A percentile compares a stretch with the other conserved stretches of the same genome.
These are phyloP conservation scores for Trifolium fragiferum DNA, from an alignment of 306 rosid species.

Conservation along the genomic window DNA sequence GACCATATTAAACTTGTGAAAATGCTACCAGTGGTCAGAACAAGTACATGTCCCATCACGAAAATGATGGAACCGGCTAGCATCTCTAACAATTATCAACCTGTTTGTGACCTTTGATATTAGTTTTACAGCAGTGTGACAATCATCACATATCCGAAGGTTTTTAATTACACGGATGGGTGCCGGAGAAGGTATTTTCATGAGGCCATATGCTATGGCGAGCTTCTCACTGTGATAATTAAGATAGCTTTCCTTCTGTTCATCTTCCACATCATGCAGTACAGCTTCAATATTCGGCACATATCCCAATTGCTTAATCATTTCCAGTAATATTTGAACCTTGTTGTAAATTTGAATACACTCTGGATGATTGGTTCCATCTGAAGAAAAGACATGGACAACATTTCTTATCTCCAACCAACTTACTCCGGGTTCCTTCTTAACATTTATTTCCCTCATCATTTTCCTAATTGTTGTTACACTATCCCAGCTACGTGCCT, in stretches of 20 bases:
- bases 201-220: slow-evolving; percentile 77
- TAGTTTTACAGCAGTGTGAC: slow-evolving; percentile 67
- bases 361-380: slow-evolving; percentile 75
- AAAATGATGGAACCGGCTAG: slow-evolving; percentile 83
- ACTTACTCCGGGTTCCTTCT: slow-evolving; percentile 88
- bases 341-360: slow-evolving; percentile 58
- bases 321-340: slow-evolving; percentile 67
- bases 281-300: slow-evolving; percentile 60
- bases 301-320: slow-evolving; percentile 67
- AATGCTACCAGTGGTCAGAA: slow-evolving; percentile 71
- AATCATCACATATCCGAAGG: too few species aligned
- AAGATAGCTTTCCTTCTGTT: slow-evolving; percentile 73
- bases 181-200: slow-evolving; percentile 66
- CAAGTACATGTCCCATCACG: slow-evolving; percentile 69
- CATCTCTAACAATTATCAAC: slow-evolving; percentile 71
- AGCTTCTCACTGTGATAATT: slow-evolving; percentile 85
- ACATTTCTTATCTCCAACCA: slow-evolving; percentile 77
- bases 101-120: slow-evolving; percentile 65
- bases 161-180: slow-evolving; percentile 77
- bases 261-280: slow-evolving; percentile 75
- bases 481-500: slow-evolving; percentile 64
- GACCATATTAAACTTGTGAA: background rate
- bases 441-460: slow-evolving; percentile 78
- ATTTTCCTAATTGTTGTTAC: slow-evolving; percentile 68
- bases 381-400: slow-evolving; percentile 66